Evolutionary conservation across 2,329 filamentous ascomycete species (phyloP), one percentile per base, ranked within the genome.

Genomic region (Lomentospora prolificans): DNA sequence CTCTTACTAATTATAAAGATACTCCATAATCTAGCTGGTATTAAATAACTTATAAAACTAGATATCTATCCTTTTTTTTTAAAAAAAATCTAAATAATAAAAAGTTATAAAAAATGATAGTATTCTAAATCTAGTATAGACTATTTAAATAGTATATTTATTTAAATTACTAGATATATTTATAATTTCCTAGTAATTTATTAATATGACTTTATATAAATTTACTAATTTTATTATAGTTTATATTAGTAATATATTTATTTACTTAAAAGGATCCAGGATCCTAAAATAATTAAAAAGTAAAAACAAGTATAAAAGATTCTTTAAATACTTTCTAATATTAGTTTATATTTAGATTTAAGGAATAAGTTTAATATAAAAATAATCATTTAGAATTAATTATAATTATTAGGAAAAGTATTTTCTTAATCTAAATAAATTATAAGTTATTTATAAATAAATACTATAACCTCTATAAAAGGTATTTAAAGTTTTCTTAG

Each of bases 61-160:
- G 14, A 52, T 9, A 22, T 22, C 1, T 52, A 52, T 19, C 27
- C 14, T 9, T 9, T 52, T 3, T 17, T 12, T n/a, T 19, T 52
- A 31, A 52, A 52, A 33, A 52, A 52, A 19, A 17, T 52, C 2
- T 22, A 36, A 2, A 52, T 52, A 36, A 19, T 19, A 1, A 12
- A 8, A 33, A 30, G 27, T 10, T 52, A 52, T 52, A 52, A 52
- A 30, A 8, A 52, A 52, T 33, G n/a, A 52, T 22, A 33, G 28
- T 30, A 3, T 52, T 52, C 22, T 36, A 52, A 2, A 52, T 36
- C 10, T 52, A 36, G 3, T 52, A 31, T 52, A 52, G 27, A 1
- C 36, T 24, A 6, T 52, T 36, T 52, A 52, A 52, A 17, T 52
- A 52, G 27, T 52, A 19, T 52, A 52, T n/a, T 19, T 22, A 7